These are phyloP conservation scores for Auriscalpium microsporum DNA, from an alignment of 768 basidiomycete genomes.

Conservation along the genomic window DNA sequence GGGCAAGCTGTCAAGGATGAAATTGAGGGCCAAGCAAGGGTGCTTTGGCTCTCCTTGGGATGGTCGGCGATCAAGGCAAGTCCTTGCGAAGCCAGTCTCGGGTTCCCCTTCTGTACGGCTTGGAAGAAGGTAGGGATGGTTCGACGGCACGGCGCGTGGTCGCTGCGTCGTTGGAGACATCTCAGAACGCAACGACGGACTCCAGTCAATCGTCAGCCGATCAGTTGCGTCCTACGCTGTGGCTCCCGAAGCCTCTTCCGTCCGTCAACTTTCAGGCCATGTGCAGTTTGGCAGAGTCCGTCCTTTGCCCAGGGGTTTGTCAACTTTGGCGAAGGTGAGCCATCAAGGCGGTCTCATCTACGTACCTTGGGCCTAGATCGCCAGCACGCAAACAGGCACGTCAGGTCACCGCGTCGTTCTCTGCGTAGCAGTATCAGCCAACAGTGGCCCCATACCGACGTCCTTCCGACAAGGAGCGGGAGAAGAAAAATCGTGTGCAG, in stretches of 20 bases:
- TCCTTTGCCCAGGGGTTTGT: constrained; percentile 36
- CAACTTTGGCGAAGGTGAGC: constrained; percentile 26
- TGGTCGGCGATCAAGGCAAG: constrained; percentile 70
- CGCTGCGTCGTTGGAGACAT: constrained; percentile 42
- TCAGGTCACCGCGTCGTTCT: constrained; percentile 28
- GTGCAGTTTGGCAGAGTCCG: constrained; percentile 36
- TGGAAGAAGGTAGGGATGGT: constrained; percentile 30
- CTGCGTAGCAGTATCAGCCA: constrained; percentile 29
- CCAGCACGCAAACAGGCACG: constrained; percentile 30
- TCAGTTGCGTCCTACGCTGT: constrained; percentile 53
- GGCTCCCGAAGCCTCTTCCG: constrained; percentile 20
- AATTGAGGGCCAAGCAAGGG: constrained; percentile 54
- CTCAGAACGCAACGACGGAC: constrained; percentile 63
- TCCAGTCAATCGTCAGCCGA: constrained; percentile 59
- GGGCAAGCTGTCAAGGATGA: constrained; percentile 55
- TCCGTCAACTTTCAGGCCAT: constrained; percentile 44
- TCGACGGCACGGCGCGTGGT: constrained; percentile 37
- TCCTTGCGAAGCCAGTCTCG: no score
- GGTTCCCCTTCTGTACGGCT: constrained; percentile 34
- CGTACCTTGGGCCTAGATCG: constrained; percentile 25
- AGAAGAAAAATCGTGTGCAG: constrained; percentile 67
- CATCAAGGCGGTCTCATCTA: constrained; percentile 41
- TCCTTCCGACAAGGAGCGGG: constrained; percentile 56
- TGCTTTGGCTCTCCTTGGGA: constrained; percentile 67
- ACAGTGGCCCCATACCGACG: constrained; percentile 52